phyloP scores from a whole-genome alignment of 345 rosid species.

The Hibiscus trionum region DNA sequence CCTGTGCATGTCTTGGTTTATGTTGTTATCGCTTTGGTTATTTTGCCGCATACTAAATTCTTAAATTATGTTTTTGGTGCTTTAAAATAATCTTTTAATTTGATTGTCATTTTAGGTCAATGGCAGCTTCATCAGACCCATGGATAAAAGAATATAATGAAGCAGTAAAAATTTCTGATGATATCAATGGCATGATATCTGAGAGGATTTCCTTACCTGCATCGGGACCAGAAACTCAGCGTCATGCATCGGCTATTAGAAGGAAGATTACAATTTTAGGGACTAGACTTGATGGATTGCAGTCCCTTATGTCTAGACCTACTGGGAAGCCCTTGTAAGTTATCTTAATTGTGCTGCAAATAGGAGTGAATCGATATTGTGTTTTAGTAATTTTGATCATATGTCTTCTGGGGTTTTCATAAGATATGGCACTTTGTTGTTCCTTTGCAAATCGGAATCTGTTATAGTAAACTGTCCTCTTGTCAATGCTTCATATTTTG shows the following conservation, averaged over 20 bases:
- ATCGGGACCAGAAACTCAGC: constrained; percentile 80
- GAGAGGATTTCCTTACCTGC: constrained; percentile 47
- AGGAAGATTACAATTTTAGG: constrained; percentile 87
- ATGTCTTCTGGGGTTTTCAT: background rate
- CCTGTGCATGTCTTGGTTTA: too few species aligned
- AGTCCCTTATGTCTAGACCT: constrained; percentile 59
- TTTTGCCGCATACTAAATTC: too few species aligned
- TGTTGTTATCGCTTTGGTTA: too few species aligned
- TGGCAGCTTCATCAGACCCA: constrained; percentile 72
- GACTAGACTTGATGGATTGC: constrained; percentile 71
- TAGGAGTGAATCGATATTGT: background rate
- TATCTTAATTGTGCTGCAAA: background rate
- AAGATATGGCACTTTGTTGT: background rate
- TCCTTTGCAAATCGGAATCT: background rate
- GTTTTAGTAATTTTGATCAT: background rate
- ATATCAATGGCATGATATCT: constrained; percentile 72
- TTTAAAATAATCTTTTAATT: background rate
- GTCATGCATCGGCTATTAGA: constrained; percentile 74
- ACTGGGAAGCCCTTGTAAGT: constrained; percentile 72
- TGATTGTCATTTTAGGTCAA: constrained; percentile 20
- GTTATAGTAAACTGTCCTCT: background rate
- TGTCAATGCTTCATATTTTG: background rate
- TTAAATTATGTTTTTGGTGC: constrained; percentile 11
- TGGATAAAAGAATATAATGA: constrained; percentile 86
- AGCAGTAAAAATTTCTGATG: constrained; percentile 68